Evolutionary conservation across 202 grass and related monocot genomes (phyloP), one percentile per base, ranked within the genome.

Genomic region (Schoenoplectus tabernaemontani): DNA sequence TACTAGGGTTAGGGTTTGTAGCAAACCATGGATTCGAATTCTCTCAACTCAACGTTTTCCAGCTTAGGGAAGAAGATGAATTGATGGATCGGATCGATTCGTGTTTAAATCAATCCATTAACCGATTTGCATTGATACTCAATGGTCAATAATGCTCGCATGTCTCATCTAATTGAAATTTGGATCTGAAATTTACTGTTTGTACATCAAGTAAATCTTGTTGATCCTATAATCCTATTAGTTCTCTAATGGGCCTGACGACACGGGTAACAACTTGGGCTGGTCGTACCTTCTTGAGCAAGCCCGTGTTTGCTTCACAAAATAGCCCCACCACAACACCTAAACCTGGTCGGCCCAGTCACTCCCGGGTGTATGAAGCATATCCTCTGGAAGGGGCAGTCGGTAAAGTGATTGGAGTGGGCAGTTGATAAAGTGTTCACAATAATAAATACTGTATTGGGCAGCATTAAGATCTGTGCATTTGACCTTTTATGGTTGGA

Each of bases 1-100:
- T 50, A 16, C 61, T 88, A 88, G 89, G 89, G 83, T 93, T 91
- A 89, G 87, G 85, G 74, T 86, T 90, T 66, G 54, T 32, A 48
- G 39, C 32, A 74, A 54, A 15, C 39, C 77, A 80, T 80, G 38
- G 17, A 33, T 51, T 64, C 22, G 41, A 80, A 59, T 62, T 43
- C 17, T 46, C 57, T 24, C 51, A 60, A 41, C 38, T 78, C 50
- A 26, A 69, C 23, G 10, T 50, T 51, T 53, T 51, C 26, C 6
- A 64, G 12, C 30, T 24, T 3, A 19, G 77, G 44, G 41, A 64
- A 15, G 59, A 80, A 2, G 77, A 51, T 17, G 39, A 33, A 47
- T 47, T 59, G 12, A 19, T 20, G 24, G 41, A 57, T 41, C 41
- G 76, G 54, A 60, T 78, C 47, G 9, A 24, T 12, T 62, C 11